A percentile compares a stretch with the other conserved stretches of the same genome.
Evolutionary conservation across 441 rosid genomes (phyloP).

Genomic region (Hura crepitans): DNA sequence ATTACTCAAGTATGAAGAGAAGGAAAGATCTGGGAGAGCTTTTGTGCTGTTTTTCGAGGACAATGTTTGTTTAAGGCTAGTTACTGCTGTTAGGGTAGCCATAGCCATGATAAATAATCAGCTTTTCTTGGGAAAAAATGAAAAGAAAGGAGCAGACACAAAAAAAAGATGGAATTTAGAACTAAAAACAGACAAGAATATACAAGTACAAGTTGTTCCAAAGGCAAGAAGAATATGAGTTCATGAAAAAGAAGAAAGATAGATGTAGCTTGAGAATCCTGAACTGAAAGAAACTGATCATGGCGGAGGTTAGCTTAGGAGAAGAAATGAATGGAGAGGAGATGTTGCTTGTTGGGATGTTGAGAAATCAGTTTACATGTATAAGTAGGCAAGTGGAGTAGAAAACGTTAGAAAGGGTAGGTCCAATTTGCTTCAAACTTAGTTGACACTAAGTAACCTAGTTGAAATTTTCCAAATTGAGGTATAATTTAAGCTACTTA

Average conservation of each 20-base stretch:
- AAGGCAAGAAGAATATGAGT: background rate
- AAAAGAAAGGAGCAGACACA: slow-evolving; percentile 31
- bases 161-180: slow-evolving; percentile 12
- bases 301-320: too few relatives aligned
- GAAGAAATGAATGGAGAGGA: background rate
- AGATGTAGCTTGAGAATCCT: background rate
- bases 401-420: slow-evolving; percentile 26
- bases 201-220: background rate
- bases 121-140: background rate
- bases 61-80: slow-evolving; percentile 26
- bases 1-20: slow-evolving; percentile 43
- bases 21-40: slow-evolving; percentile 29
- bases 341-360: slow-evolving; percentile 1
- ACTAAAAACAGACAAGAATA: background rate
- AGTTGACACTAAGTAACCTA: too few relatives aligned
- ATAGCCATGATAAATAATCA: slow-evolving; percentile 28
- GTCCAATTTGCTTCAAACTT: slow-evolving; percentile 15
- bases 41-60: slow-evolving; percentile 24
- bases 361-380: slow-evolving; percentile 4
- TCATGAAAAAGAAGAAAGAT: background rate
- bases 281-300: slow-evolving; percentile 18
- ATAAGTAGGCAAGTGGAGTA: slow-evolving; percentile 24
- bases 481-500: too few relatives aligned
- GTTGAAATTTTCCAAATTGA: too few relatives aligned
- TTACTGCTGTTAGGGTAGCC: slow-evolving; percentile 37